These are phyloP conservation scores for Hypoxylon cercidicola DNA, from an alignment of 495 filamentous ascomycete species.

Conservation along the genomic window DNA sequence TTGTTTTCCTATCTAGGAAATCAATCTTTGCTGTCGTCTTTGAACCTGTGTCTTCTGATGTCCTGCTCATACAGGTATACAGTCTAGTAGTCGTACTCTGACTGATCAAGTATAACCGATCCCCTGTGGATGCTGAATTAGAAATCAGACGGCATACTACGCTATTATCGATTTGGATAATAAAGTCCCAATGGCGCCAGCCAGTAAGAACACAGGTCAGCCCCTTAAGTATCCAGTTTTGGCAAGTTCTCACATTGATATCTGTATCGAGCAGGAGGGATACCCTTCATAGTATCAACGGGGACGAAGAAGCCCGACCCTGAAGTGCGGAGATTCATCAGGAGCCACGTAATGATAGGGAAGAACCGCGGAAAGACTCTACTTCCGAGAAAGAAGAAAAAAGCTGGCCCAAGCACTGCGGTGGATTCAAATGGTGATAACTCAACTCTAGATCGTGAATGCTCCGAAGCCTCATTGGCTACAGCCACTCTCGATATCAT, in stretches of 20 bases:
- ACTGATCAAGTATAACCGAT: background rate
- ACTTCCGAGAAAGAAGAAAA: constrained; percentile 11
- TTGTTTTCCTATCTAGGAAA: constrained; percentile 22
- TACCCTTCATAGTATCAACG: constrained; percentile 48
- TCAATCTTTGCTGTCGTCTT: constrained; percentile 8
- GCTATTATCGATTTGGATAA: too few relatives aligned
- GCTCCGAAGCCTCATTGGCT: background rate
- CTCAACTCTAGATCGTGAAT: background rate
- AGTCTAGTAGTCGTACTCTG: constrained; percentile 1
- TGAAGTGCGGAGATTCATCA: constrained; percentile 52
- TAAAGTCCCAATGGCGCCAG: constrained; percentile 17
- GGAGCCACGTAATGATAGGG: constrained; percentile 62
- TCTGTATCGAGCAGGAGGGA: constrained; percentile 1
- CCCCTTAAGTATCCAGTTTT: background rate
- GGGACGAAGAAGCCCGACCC: constrained; percentile 43
- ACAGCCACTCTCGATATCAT: constrained; percentile 2
- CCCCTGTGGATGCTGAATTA: too few relatives aligned
- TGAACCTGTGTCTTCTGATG: background rate
- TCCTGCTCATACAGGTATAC: constrained; percentile 5
- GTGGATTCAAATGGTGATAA: background rate
- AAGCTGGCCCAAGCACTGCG: background rate
- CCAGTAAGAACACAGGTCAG: constrained; percentile 21
- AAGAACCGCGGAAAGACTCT: constrained; percentile 51
- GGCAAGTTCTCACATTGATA: constrained; percentile 7
- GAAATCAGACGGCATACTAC: too few relatives aligned